These are phyloP conservation scores for Fusarium musae DNA, from an alignment of 2,329 filamentous ascomycete species.

Conservation along the genomic window DNA sequence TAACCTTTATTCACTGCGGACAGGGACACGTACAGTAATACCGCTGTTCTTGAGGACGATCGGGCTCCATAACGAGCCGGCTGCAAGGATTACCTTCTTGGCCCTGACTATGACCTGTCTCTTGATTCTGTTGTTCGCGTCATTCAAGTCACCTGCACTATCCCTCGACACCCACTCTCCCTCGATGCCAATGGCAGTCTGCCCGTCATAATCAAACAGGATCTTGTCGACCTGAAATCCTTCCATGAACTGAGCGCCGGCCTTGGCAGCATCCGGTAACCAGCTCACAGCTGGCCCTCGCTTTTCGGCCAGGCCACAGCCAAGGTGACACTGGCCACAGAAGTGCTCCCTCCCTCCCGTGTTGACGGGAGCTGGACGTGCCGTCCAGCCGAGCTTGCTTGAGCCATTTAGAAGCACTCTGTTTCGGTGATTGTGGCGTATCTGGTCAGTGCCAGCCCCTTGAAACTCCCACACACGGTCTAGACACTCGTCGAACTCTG, in stretches of 20 bases:
- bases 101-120: constrained; percentile 78
- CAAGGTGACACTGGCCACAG: constrained; percentile 73
- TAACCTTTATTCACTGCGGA: not conserved
- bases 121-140: constrained; percentile 58
- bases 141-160: constrained; percentile 66
- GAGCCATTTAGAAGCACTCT: constrained; percentile 78
- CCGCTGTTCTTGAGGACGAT: constrained; percentile 81
- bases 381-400: constrained; percentile 76
- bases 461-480: constrained; percentile 83
- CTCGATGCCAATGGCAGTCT: constrained; percentile 74
- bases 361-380: constrained; percentile 80
- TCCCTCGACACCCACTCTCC: constrained; percentile 82
- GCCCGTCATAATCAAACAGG: constrained; percentile 69
- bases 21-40: constrained; percentile 64
- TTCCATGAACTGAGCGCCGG: constrained; percentile 85
- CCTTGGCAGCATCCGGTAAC: constrained; percentile 80
- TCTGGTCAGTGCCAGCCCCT: constrained; percentile 74
- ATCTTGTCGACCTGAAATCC: constrained; percentile 79
- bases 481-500: constrained; percentile 79
- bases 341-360: constrained; percentile 78
- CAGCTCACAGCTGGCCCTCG: constrained; percentile 81
- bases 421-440: constrained; percentile 80
- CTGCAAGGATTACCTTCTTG: constrained; percentile 82
- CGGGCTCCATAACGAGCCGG: constrained; percentile 81
- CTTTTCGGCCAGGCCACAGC: constrained; percentile 76